These are phyloP conservation scores for Mentha longifolia DNA, from an alignment of 257 asterid species.

Conservation along the genomic window DNA sequence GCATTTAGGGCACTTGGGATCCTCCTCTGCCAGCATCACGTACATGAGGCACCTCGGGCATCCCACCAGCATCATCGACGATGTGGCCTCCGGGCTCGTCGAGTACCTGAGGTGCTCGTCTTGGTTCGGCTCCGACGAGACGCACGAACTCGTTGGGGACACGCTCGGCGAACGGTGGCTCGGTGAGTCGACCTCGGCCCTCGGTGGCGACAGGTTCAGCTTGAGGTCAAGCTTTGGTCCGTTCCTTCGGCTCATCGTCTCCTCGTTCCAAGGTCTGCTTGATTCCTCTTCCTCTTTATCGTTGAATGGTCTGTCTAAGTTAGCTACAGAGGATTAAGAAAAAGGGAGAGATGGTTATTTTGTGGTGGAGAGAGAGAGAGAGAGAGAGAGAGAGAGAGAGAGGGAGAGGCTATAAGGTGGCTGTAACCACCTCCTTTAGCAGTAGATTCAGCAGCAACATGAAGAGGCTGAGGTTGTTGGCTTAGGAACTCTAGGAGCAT, in stretches of 20 bases:
- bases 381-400: not conserved
- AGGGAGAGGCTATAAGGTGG: not conserved
- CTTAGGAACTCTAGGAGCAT: constrained; percentile 44
- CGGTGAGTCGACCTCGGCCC: constrained; percentile 9
- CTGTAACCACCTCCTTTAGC: not conserved
- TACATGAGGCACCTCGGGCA: constrained; percentile 96
- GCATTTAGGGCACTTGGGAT: constrained; percentile 91
- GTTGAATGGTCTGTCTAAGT: not conserved
- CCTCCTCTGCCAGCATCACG: constrained; percentile 83
- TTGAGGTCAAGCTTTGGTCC: constrained; percentile 52
- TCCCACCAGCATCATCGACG: constrained; percentile 78
- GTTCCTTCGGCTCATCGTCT: constrained; percentile 46
- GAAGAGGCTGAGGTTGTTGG: constrained; percentile 39
- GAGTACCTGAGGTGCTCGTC: constrained; percentile 34
- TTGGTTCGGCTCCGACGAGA: constrained; percentile 67
- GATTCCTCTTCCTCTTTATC: not conserved
- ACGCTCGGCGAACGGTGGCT: constrained; percentile 26
- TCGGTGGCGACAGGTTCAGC: constrained; percentile 63
- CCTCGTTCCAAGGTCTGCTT: not conserved
- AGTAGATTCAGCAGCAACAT: constrained; percentile 20
- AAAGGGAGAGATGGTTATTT: not conserved
- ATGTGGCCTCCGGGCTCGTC: constrained; percentile 56
- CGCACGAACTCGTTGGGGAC: constrained; percentile 60
- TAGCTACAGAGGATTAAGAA: constrained; percentile 3
- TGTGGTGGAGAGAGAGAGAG: not conserved